Conservation (phyloP, 1,139 yeast genomes). For the Candida freyschussii region DNA sequence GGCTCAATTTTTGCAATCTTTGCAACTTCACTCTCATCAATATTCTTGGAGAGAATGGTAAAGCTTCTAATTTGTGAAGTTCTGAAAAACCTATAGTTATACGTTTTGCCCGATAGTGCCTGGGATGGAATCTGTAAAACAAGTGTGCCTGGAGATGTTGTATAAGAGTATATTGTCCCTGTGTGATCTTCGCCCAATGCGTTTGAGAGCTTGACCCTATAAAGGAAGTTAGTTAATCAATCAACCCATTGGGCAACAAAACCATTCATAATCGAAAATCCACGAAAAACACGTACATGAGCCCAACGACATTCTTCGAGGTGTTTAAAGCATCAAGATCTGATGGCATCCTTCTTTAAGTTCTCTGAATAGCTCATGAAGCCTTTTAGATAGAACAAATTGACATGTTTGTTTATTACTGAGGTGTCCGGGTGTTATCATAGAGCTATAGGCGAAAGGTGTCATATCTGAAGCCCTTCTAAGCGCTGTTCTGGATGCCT, state of each 20-base stretch:
- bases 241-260: neutral
- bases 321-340: constrained; percentile 17
- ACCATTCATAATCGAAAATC: too few relatives aligned
- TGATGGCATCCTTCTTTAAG: too few relatives aligned
- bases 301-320: constrained; percentile 23
- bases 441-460: too few relatives aligned
- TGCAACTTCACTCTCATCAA: constrained; percentile 24
- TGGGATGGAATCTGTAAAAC: constrained; percentile 17
- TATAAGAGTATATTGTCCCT: constrained; percentile 62
- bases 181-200: constrained; percentile 50
- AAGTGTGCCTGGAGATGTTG: constrained; percentile 30
- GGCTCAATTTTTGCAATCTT: constrained; percentile 21
- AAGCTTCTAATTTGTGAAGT: constrained; percentile 54
- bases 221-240: constrained; percentile 11
- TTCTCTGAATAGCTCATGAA: too few relatives aligned
- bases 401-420: too few relatives aligned
- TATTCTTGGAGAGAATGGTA: constrained; percentile 32
- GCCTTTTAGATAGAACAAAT: too few relatives aligned
- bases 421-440: too few relatives aligned
- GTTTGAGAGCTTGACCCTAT: constrained; percentile 57
- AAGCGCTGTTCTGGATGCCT: too few relatives aligned
- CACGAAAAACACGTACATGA: constrained; percentile 24
- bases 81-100: constrained; percentile 50
- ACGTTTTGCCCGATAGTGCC: constrained; percentile 14
- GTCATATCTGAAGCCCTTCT: too few relatives aligned